Evolutionary conservation across 257 asterid species (phyloP).

Genomic region (Eucommia ulmoides): DNA sequence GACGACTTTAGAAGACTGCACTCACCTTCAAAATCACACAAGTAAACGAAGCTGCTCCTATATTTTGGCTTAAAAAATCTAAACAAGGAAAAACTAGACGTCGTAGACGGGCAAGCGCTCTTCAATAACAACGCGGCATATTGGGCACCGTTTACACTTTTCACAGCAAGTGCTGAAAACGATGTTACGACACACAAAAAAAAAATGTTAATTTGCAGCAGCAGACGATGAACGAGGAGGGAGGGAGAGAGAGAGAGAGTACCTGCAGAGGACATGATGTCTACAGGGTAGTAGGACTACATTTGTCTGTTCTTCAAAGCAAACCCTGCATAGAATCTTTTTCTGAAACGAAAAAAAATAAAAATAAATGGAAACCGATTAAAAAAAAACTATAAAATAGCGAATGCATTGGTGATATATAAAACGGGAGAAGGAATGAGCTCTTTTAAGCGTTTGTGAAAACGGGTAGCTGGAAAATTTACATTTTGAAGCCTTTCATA

Average conservation of each 20-base stretch:
- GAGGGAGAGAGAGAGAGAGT: conserved; percentile 1
- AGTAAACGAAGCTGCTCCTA: conserved; percentile 3
- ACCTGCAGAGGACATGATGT: conserved; percentile 95
- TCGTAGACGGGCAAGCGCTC: conserved; percentile 66
- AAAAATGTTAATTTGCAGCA: too few species aligned
- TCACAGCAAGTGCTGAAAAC: conserved; percentile 57
- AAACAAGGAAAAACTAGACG: conserved; percentile 24
- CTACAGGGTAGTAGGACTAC: conserved; percentile 87
- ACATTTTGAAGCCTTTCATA: conserved; percentile 80
- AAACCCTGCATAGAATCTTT: conserved; percentile 76
- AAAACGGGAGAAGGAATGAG: not conserved
- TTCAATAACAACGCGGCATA: conserved; percentile 70
- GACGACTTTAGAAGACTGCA: conserved; percentile 52
- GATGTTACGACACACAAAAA: not conserved
- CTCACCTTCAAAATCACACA: conserved; percentile 24
- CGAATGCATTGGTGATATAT: not conserved
- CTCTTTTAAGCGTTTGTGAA: not conserved
- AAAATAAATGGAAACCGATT: conserved; percentile 1
- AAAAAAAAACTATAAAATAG: too few species aligned
- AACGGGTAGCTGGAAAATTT: conserved; percentile 8
- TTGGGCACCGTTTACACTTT: conserved; percentile 90
- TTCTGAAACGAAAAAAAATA: conserved; percentile 31
- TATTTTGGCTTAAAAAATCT: not conserved
- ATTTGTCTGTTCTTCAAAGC: conserved; percentile 79
- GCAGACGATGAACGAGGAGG: too few species aligned